These are phyloP conservation scores for Globisporangium recalcitrans DNA, from an alignment of 352 stramenopile genomes.

Conservation along the genomic window DNA sequence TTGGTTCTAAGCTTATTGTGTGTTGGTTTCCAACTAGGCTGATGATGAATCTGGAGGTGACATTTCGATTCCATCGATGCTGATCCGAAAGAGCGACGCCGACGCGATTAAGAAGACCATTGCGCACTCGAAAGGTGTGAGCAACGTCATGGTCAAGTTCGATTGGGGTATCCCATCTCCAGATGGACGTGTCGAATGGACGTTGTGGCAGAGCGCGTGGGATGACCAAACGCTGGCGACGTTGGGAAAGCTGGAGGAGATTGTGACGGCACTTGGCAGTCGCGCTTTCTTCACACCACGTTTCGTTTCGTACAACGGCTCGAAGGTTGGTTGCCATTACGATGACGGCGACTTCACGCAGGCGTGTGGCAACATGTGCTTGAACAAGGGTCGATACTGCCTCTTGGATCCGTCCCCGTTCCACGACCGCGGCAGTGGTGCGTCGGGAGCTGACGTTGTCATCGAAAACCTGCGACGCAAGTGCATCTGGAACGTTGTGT, in stretches of 20 bases:
- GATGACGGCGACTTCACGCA: conserved; percentile 51
- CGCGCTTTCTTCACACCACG: conserved; percentile 94
- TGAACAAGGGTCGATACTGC: conserved; percentile 97
- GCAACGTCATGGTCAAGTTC: conserved; percentile 93
- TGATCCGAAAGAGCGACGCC: conserved; percentile 94
- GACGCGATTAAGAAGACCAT: conserved; percentile 90
- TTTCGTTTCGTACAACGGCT: conserved; percentile 96
- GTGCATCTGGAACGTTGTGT: conserved; percentile 93
- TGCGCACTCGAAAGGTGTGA: conserved; percentile 75
- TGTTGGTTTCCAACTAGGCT: conserved; percentile 35
- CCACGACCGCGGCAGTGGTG: conserved; percentile 89
- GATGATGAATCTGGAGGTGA: conserved; percentile 95
- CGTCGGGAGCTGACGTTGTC: conserved; percentile 93
- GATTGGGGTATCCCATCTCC: conserved; percentile 92
- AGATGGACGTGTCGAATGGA: conserved; percentile 95
- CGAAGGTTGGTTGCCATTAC: conserved; percentile 88
- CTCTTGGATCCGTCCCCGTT: conserved; percentile 92
- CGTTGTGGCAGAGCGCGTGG: conserved; percentile 93
- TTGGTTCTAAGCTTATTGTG: conserved; percentile 1
- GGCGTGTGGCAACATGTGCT: conserved; percentile 94
- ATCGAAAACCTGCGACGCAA: conserved; percentile 90
- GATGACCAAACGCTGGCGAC: conserved; percentile 81
- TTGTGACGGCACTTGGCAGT: conserved; percentile 82
- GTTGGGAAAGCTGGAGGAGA: conserved; percentile 79
- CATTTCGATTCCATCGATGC: conserved; percentile 95